Percentiles rank a stretch among this genome's conserved stretches.
phyloP scores from a whole-genome alignment of 768 basidiomycete species.

The Amanita muscaria region DNA sequence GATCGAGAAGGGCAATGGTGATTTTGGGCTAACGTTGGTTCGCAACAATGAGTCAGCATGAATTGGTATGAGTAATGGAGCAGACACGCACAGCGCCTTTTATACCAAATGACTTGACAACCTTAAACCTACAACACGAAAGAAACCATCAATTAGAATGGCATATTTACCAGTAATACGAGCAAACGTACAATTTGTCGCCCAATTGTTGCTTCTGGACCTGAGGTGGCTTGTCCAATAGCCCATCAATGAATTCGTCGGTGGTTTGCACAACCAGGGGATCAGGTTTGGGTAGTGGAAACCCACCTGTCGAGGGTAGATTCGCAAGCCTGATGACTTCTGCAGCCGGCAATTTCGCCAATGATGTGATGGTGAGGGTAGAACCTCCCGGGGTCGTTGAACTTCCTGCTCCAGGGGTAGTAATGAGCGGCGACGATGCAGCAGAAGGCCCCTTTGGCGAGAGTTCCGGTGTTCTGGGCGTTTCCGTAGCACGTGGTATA shows the following conservation, averaged over 20 bases:
- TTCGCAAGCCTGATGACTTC: constrained; percentile 66
- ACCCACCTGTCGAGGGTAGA: constrained; percentile 36
- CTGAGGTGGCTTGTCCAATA: constrained; percentile 45
- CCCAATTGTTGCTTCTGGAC: constrained; percentile 74
- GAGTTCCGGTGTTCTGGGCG: constrained; percentile 70
- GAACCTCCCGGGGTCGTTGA: constrained; percentile 6
- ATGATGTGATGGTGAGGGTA: constrained; percentile 55
- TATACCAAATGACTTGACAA: constrained; percentile 73
- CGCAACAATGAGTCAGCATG: not conserved
- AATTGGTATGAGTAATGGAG: not conserved
- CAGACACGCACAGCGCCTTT: constrained; percentile 57
- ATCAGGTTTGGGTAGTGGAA: constrained; percentile 65
- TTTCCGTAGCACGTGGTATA: constrained; percentile 30
- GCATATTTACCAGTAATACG: constrained; percentile 4
- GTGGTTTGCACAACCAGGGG: constrained; percentile 59
- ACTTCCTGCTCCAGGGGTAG: constrained; percentile 10
- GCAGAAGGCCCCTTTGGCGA: constrained; percentile 70
- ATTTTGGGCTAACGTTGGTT: constrained; percentile 54
- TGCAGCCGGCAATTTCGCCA: constrained; percentile 65
- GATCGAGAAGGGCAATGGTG: constrained; percentile 75
- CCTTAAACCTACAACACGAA: constrained; percentile 35
- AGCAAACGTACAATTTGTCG: constrained; percentile 55
- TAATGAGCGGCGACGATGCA: constrained; percentile 59
- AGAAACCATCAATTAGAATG: too few relatives aligned
- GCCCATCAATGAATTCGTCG: constrained; percentile 60